Conservation (phyloP, 2,329 filamentous ascomycete species). For the Colletotrichum sp. region DNA sequence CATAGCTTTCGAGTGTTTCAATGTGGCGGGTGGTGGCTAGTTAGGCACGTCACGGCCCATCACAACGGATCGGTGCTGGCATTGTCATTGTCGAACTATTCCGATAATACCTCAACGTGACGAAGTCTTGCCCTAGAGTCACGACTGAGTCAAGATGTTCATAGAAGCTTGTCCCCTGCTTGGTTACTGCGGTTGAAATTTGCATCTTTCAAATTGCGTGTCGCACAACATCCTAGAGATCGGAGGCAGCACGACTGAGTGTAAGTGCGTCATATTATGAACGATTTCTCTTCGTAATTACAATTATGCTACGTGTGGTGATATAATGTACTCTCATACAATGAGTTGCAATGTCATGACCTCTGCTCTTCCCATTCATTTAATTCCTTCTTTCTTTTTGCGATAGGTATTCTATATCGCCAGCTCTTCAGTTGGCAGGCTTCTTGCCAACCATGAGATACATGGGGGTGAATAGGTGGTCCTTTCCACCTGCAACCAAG, state of each 20-base stretch:
- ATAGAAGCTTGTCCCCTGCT: not conserved
- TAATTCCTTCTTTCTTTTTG: not conserved
- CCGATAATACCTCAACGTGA: not conserved
- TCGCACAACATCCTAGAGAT: not conserved
- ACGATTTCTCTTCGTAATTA: not conserved
- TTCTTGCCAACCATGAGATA: constrained; percentile 96
- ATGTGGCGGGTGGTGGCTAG: not conserved
- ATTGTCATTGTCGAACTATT: not conserved
- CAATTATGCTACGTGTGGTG: constrained; percentile 13
- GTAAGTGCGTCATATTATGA: not conserved
- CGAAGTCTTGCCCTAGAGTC: not conserved
- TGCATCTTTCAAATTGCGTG: not conserved
- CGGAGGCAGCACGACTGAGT: not conserved
- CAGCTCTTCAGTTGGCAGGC: constrained; percentile 47
- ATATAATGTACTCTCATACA: not conserved
- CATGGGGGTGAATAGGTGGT: constrained; percentile 98
- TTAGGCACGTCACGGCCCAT: not conserved
- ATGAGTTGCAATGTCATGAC: not conserved
- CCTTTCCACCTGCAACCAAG: constrained; percentile 82
- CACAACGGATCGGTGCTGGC: not conserved
- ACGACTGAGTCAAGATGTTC: not conserved
- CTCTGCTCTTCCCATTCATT: not conserved
- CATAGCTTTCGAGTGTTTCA: not conserved
- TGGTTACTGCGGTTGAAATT: not conserved
- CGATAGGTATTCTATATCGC: not conserved